Evolutionary conservation across 2,329 filamentous ascomycete genomes (phyloP).

Genomic region (Dactylellina drechsleri): DNA sequence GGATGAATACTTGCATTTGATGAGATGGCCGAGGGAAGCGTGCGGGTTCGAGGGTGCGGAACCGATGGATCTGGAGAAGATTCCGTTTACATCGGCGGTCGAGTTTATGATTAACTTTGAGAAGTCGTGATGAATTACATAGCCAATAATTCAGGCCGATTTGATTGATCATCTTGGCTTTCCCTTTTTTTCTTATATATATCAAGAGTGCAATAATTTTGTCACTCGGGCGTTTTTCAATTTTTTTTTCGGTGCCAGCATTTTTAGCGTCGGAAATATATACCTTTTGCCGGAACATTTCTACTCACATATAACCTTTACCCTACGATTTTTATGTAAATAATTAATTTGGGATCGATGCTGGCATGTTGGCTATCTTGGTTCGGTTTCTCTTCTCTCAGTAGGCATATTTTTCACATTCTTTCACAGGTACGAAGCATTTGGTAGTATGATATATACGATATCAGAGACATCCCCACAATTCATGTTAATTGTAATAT

Average conservation of each 20-base stretch:
- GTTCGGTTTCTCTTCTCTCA: no score
- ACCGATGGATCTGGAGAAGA: slow-evolving; percentile 3
- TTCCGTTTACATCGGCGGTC: slow-evolving; percentile 15
- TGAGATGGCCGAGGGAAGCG: slow-evolving; percentile 48
- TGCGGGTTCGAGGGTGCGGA: slow-evolving; percentile 16
- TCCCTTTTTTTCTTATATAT: no score
- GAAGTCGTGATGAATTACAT: slow-evolving; percentile 15
- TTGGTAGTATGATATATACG: no score
- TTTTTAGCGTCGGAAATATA: slow-evolving; percentile 16
- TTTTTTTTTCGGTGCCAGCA: slow-evolving; percentile 11
- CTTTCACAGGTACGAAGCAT: no score
- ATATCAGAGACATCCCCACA: no score
- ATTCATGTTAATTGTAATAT: no score
- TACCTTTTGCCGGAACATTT: background rate
- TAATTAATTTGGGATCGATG: background rate
- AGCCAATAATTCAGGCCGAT: no score
- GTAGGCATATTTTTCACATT: no score
- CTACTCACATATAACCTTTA: slow-evolving; percentile 1
- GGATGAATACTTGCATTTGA: slow-evolving; percentile 29
- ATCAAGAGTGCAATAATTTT: background rate
- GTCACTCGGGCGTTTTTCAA: background rate
- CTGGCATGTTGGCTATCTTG: no score
- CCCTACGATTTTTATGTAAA: slow-evolving; percentile 7
- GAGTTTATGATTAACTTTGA: slow-evolving; percentile 42
- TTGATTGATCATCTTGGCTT: background rate